Evolutionary conservation across 208 protist genomes (phyloP), one percentile per base, ranked within the genome.

Genomic region (Kentomonas sorsogonicus): DNA sequence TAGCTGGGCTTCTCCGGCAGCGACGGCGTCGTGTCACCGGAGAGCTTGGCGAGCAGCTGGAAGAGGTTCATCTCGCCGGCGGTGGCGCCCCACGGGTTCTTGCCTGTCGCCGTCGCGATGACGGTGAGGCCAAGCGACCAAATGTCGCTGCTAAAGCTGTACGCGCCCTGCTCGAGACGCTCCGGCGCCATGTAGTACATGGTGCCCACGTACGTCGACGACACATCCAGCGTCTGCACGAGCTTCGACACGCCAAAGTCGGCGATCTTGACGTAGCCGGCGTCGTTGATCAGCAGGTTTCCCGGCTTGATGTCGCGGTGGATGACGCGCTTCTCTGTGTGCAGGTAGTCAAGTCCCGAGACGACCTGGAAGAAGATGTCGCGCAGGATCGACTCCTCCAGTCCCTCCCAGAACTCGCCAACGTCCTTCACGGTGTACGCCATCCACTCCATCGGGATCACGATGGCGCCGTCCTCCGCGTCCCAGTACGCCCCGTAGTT

Each of bases 251-350:
- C 91, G 9, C 94, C 94, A 83, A 97, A 97, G 53, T 97, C 94
- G 23, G 86, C 83, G 61, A 97, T 96, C 44, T 95, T 95, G 30
- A 94, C 84, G 44, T 86, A 79, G 34, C 90, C 83, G 29, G 82
- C 72, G 26, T 84, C 74, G 53, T 97, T 97, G 53, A 99, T 83
- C 11, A 99, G 85, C 22, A 99, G 60, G 76, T 99, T 99, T 62
- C 81, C 92, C 31, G 97, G 98, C 68, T 99, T 98, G 40, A 99
- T 53, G 59, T 99, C 97, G 20, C 97, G 71, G 68, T 98, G 98
- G 43, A 99, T 87, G 20, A 91, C 84, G 5, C 84, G 83, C 65
- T 94, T 91, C 29, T 71, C 75, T 51, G 89, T 78, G 56, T 94
- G 87, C 11, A 94, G 72, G 54, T 91, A 94, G 29, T 85, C 75